Percentiles rank a stretch among this genome's conserved stretches.
Conservation (phyloP, 495 filamentous ascomycete genomes). For the Melanomma pulvis-pyrius region DNA sequence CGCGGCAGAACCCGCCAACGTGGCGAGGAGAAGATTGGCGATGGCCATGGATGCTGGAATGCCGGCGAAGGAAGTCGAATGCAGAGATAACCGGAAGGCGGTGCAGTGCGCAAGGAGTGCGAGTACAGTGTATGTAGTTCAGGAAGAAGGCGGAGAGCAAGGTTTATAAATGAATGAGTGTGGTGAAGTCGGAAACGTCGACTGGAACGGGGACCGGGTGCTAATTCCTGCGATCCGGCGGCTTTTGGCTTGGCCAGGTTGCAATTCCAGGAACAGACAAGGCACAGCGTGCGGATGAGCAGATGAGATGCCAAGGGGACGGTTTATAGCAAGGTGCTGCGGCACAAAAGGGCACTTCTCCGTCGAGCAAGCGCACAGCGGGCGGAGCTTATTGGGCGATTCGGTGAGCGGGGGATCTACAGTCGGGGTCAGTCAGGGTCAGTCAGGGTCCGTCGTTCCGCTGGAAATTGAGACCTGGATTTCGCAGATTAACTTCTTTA, state of each 20-base stretch:
- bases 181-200: neutral
- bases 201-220: neutral
- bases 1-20: conserved; percentile 12
- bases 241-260: neutral
- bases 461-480: conserved; percentile 8
- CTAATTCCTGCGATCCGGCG: neutral
- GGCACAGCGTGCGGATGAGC: neutral
- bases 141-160: neutral
- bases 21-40: conserved; percentile 14
- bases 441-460: neutral
- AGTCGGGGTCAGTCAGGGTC: conserved; percentile 1
- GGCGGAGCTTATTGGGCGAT: conserved; percentile 14
- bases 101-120: neutral
- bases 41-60: conserved; percentile 17
- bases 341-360: conserved; percentile 3
- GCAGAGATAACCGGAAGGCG: neutral
- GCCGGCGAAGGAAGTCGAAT: neutral
- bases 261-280: neutral
- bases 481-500: conserved; percentile 16
- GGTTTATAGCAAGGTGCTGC: neutral
- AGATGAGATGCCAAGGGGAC: neutral
- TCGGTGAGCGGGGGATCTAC: conserved; percentile 29
- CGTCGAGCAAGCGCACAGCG: neutral
- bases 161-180: neutral
- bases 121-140: neutral